Percentiles rank a stretch among this genome's conserved stretches.
These are phyloP conservation scores for Blepharisma japonicum DNA, from an alignment of 73 alveolate genomes.

Conservation along the genomic window DNA sequence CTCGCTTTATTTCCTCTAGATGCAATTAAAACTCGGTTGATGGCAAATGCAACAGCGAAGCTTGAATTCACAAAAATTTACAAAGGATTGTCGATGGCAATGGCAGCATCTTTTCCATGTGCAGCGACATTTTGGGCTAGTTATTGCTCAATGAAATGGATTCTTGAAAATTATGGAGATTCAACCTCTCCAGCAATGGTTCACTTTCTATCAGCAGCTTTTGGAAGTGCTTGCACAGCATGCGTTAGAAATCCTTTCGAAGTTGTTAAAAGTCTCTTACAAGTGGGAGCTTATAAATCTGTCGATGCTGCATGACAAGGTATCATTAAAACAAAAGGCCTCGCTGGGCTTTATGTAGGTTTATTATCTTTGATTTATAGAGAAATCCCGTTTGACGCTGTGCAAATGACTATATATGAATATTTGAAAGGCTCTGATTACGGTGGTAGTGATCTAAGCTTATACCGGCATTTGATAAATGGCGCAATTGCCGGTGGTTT, in stretches of 20 bases:
- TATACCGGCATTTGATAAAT: not conserved
- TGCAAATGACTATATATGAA: slow-evolving; percentile 62
- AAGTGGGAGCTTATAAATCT: slow-evolving; percentile 46
- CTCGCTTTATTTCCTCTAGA: slow-evolving; percentile 9
- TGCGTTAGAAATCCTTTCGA: slow-evolving; percentile 68
- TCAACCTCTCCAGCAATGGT: not conserved
- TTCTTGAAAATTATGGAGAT: not conserved
- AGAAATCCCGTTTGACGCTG: slow-evolving; percentile 66
- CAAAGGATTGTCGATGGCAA: slow-evolving; percentile 53
- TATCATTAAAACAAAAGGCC: slow-evolving; percentile 39
- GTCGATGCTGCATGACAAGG: slow-evolving; percentile 34
- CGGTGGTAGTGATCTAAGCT: not conserved
- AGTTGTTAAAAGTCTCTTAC: slow-evolving; percentile 55
- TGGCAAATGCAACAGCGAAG: too few relatives aligned
- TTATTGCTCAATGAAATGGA: slow-evolving; percentile 41
- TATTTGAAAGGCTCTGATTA: slow-evolving; percentile 20
- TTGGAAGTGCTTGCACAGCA: slow-evolving; percentile 54
- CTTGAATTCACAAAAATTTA: not conserved
- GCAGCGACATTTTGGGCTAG: slow-evolving; percentile 69
- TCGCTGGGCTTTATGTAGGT: slow-evolving; percentile 60
- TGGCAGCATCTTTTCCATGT: slow-evolving; percentile 71
- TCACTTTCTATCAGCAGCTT: slow-evolving; percentile 43
- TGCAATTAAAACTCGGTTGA: slow-evolving; percentile 2
- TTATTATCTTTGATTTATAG: slow-evolving; percentile 41
- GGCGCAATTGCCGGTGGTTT: slow-evolving; percentile 68